Evolutionary conservation across 2,329 filamentous ascomycete genomes (phyloP).

Genomic region (Aureobasidium subglaciale): DNA sequence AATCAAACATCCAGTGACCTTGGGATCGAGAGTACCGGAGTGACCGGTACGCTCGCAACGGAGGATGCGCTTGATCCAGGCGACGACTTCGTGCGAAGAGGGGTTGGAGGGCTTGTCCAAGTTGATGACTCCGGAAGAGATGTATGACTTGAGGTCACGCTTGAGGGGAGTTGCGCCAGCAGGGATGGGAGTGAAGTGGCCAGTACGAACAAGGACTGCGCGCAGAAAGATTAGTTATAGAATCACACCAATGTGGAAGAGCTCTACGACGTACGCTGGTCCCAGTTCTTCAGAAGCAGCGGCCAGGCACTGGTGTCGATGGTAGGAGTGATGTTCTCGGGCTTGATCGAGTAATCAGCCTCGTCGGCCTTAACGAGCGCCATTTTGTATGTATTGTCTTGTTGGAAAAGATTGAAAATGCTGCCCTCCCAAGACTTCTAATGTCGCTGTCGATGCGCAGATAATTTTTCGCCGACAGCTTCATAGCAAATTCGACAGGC

Average conservation of each 20-base stretch:
- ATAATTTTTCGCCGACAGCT: slow-evolving; percentile 5
- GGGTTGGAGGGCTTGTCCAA: slow-evolving; percentile 96
- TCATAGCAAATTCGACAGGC: neutral
- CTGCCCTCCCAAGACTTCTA: slow-evolving; percentile 12
- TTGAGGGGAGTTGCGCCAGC: slow-evolving; percentile 85
- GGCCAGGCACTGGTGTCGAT: slow-evolving; percentile 89
- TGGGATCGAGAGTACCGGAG: slow-evolving; percentile 95
- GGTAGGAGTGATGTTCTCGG: slow-evolving; percentile 68
- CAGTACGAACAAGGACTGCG: slow-evolving; percentile 81
- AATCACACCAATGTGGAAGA: neutral
- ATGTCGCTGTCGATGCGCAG: slow-evolving; percentile 7
- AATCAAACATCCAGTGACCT: slow-evolving; percentile 93
- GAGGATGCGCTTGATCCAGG: slow-evolving; percentile 97
- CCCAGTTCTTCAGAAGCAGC: slow-evolving; percentile 91
- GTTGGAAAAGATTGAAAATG: slow-evolving; percentile 9
- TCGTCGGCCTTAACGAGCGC: slow-evolving; percentile 37
- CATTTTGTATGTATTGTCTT: slow-evolving; percentile 8
- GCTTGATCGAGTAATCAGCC: slow-evolving; percentile 84
- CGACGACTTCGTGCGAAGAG: slow-evolving; percentile 96
- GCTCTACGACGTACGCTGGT: slow-evolving; percentile 61
- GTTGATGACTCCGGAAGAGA: slow-evolving; percentile 97
- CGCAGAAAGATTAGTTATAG: slow-evolving; percentile 19
- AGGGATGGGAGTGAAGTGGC: slow-evolving; percentile 94
- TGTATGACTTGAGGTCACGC: slow-evolving; percentile 93
- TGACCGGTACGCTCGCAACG: slow-evolving; percentile 95